phyloP scores from a whole-genome alignment of 1,139 yeast species.

The Yamadazyma buinensis region DNA sequence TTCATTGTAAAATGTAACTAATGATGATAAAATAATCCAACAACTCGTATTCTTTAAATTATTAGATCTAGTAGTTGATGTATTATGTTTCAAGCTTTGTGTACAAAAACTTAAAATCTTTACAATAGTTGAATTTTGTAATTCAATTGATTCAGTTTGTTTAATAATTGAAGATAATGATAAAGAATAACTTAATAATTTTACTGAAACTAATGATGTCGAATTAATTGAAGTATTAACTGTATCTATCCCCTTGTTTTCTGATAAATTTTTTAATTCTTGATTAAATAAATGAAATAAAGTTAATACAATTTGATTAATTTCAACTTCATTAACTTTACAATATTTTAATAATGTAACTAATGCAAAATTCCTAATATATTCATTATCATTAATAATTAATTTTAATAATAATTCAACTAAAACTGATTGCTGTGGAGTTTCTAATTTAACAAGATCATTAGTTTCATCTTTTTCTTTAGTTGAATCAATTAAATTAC shows the following conservation, averaged over 20 bases:
- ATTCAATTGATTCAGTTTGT: slow-evolving; percentile 32
- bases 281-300: slow-evolving; percentile 31
- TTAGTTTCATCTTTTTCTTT: slow-evolving; percentile 14
- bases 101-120: slow-evolving; percentile 47
- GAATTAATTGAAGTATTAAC: slow-evolving; percentile 22
- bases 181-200: slow-evolving; percentile 32
- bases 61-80: slow-evolving; percentile 15
- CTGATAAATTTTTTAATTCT: slow-evolving; percentile 24
- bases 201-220: slow-evolving; percentile 19
- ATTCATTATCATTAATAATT: slow-evolving; percentile 29
- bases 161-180: slow-evolving; percentile 36
- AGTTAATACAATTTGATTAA: slow-evolving; percentile 33
- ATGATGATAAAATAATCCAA: slow-evolving; percentile 77
- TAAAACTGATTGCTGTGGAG: slow-evolving; percentile 20
- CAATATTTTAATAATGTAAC: slow-evolving; percentile 32
- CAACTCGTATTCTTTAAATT: slow-evolving; percentile 31
- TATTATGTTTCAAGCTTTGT: slow-evolving; percentile 41
- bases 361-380: slow-evolving; percentile 36
- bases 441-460: slow-evolving; percentile 15
- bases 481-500: slow-evolving; percentile 7
- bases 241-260: slow-evolving; percentile 14
- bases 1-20: slow-evolving; percentile 65
- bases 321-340: slow-evolving; percentile 29
- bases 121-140: slow-evolving; percentile 42
- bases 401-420: slow-evolving; percentile 30